Conservation (phyloP, 306 rosid genomes). For the Quercus bicolor region DNA sequence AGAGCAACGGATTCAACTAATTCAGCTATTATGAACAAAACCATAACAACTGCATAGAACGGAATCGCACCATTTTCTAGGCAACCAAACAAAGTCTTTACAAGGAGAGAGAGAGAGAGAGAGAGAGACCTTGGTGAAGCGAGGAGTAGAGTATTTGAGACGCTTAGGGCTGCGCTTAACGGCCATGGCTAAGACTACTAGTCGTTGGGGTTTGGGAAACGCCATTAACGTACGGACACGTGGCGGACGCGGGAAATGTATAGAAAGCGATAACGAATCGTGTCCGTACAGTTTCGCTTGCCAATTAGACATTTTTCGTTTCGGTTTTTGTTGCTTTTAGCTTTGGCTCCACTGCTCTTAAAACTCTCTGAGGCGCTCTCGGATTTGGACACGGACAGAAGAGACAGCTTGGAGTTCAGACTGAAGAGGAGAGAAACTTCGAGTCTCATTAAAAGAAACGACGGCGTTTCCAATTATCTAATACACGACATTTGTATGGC, state of each 20-base stretch:
- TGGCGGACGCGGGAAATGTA: background rate
- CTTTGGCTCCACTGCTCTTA: too few species aligned
- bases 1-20: too few species aligned
- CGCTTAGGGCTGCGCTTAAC: slow-evolving; percentile 92
- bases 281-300: slow-evolving; percentile 12
- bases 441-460: background rate
- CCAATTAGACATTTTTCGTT: slow-evolving; percentile 1
- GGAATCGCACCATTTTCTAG: background rate
- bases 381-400: background rate
- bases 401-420: background rate
- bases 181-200: slow-evolving; percentile 42
- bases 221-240: background rate
- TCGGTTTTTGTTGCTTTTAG: too few species aligned
- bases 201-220: slow-evolving; percentile 22
- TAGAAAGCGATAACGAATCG: slow-evolving; percentile 27
- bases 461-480: background rate
- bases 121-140: slow-evolving; percentile 67
- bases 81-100: background rate
- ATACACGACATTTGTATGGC: too few species aligned
- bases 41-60: background rate
- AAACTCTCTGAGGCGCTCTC: background rate
- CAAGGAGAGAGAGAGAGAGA: background rate
- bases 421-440: background rate
- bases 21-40: background rate
- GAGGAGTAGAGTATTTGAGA: slow-evolving; percentile 74